These are phyloP conservation scores for Lepidium africanum DNA, from an alignment of 345 rosid genomes.

Conservation along the genomic window DNA sequence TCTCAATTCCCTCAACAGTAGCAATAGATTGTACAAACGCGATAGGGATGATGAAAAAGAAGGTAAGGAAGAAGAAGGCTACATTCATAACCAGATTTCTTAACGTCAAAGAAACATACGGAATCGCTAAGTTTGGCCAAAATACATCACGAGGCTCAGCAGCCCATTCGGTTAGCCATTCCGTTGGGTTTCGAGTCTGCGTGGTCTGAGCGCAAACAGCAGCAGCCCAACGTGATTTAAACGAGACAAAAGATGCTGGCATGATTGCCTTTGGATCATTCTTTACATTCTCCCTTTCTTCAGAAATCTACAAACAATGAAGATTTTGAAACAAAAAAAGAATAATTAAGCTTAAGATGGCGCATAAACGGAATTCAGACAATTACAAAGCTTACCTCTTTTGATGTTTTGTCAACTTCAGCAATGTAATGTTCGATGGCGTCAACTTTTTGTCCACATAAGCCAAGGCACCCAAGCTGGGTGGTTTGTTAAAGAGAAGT, in stretches of 20 bases:
- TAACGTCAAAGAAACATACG: conserved; percentile 64
- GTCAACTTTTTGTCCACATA: conserved; percentile 72
- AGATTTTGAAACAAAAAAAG: neutral
- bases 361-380: neutral
- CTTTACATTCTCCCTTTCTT: conserved; percentile 50
- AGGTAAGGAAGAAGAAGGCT: conserved; percentile 93
- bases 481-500: conserved; percentile 2
- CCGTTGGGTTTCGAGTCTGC: conserved; percentile 78
- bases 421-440: conserved; percentile 55
- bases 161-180: conserved; percentile 96
- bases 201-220: conserved; percentile 97
- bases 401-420: conserved; percentile 60
- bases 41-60: conserved; percentile 92
- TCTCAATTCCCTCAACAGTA: conserved; percentile 72
- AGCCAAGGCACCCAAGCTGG: conserved; percentile 90
- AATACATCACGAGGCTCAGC: conserved; percentile 91
- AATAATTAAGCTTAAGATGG: neutral
- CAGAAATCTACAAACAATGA: conserved; percentile 46
- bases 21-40: conserved; percentile 90
- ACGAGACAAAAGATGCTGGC: conserved; percentile 97
- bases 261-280: conserved; percentile 65
- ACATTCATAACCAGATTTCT: conserved; percentile 63
- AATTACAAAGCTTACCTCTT: conserved; percentile 49
- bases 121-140: conserved; percentile 84
- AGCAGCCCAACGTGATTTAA: conserved; percentile 93